Evolutionary conservation across 129 eudicot genomes (phyloP).

Genomic region (Tagetes erecta): DNA sequence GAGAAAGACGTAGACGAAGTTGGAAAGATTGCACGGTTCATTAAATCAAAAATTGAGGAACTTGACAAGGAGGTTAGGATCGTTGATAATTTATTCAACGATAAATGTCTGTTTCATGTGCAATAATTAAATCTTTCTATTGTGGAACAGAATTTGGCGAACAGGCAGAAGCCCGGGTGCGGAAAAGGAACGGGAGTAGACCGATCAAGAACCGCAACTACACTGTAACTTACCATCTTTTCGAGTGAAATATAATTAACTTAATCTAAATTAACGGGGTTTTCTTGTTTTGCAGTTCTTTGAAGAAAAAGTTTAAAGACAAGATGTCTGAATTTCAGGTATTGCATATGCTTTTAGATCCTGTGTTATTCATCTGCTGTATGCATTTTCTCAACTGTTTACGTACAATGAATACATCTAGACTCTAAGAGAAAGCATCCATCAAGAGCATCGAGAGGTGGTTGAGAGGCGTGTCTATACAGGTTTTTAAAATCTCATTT

Average conservation of each 20-base stretch:
- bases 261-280: not conserved
- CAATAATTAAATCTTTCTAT: not conserved
- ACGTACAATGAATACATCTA: slow-evolving; percentile 30
- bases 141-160: slow-evolving; percentile 60
- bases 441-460: slow-evolving; percentile 97
- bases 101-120: not conserved
- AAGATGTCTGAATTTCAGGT: slow-evolving; percentile 98
- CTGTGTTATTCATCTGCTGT: slow-evolving; percentile 6
- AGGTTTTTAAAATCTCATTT: slow-evolving; percentile 43
- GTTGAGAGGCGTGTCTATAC: slow-evolving; percentile 97
- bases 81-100: not conserved
- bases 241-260: not conserved
- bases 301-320: slow-evolving; percentile 91
- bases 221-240: slow-evolving; percentile 52
- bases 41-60: slow-evolving; percentile 84
- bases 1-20: slow-evolving; percentile 98
- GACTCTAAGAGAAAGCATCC: slow-evolving; percentile 81
- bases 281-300: slow-evolving; percentile 55
- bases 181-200: slow-evolving; percentile 98
- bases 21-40: slow-evolving; percentile 77
- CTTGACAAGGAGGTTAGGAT: slow-evolving; percentile 85
- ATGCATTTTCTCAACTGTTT: slow-evolving; percentile 6
- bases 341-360: not conserved
- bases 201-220: slow-evolving; percentile 91
- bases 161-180: slow-evolving; percentile 92